Evolutionary conservation across 768 basidiomycete genomes (phyloP).

Genomic region (Pulveroboletus sp.): DNA sequence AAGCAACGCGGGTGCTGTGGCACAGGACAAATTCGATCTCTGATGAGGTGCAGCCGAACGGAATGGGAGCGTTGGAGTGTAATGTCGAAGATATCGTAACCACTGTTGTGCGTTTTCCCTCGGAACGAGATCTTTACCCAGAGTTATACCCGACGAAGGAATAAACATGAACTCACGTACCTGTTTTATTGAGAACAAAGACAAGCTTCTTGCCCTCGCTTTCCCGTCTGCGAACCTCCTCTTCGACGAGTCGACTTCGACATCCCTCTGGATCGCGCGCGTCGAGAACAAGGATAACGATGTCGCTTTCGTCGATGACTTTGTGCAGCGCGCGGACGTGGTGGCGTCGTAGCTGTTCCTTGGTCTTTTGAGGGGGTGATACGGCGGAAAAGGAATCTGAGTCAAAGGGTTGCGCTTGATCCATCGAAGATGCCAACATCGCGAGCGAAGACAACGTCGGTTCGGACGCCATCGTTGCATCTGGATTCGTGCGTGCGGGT

Average conservation of each 20-base stretch:
- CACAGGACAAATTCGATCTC: slow-evolving; percentile 75
- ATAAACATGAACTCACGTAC: slow-evolving; percentile 49
- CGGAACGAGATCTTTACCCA: slow-evolving; percentile 76
- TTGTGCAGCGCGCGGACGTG: slow-evolving; percentile 82
- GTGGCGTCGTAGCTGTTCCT: slow-evolving; percentile 67
- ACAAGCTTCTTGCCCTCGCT: slow-evolving; percentile 89
- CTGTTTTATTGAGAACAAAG: slow-evolving; percentile 96
- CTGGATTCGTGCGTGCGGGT: slow-evolving; percentile 39
- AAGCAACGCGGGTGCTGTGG: slow-evolving; percentile 73
- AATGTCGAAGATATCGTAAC: slow-evolving; percentile 89
- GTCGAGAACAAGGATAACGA: slow-evolving; percentile 87
- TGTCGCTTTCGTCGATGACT: slow-evolving; percentile 92
- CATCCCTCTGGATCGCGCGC: slow-evolving; percentile 98
- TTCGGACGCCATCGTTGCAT: slow-evolving; percentile 72
- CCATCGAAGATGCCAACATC: slow-evolving; percentile 39
- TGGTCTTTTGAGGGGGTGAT: slow-evolving; percentile 45
- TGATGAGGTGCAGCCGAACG: slow-evolving; percentile 75
- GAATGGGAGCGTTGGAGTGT: slow-evolving; percentile 92
- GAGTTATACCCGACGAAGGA: background rate
- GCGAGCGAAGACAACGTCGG: slow-evolving; percentile 66
- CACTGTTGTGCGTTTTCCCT: slow-evolving; percentile 84
- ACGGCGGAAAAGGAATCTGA: slow-evolving; percentile 32
- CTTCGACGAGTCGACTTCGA: slow-evolving; percentile 87
- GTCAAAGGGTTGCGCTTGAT: slow-evolving; percentile 1
- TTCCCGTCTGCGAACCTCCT: slow-evolving; percentile 85